These are phyloP conservation scores for Davidsoniella neocaledoniae DNA, from an alignment of 2,329 filamentous ascomycete species.

Conservation along the genomic window DNA sequence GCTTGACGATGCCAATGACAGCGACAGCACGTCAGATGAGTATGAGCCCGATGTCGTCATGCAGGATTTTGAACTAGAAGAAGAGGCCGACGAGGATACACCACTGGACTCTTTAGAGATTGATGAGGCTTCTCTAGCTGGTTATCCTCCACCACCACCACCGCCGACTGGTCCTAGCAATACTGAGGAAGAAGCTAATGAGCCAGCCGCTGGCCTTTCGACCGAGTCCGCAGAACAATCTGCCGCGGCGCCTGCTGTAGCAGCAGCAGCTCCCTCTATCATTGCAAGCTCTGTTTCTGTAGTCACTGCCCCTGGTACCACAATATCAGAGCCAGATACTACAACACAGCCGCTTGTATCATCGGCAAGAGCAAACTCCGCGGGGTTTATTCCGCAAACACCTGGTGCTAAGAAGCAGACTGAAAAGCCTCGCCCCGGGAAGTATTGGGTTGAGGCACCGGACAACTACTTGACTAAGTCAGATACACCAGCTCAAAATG, in stretches of 20 bases:
- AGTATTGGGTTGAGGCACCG: conserved; percentile 78
- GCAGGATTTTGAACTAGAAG: not conserved
- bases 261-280: conserved; percentile 40
- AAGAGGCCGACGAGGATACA: conserved; percentile 25
- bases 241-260: conserved; percentile 28
- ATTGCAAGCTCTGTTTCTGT: conserved; percentile 25
- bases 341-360: conserved; percentile 20
- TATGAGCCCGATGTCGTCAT: conserved; percentile 6
- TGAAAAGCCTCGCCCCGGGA: conserved; percentile 38
- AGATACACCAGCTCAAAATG: conserved; percentile 61
- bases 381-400: conserved; percentile 62
- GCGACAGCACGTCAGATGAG: conserved; percentile 1
- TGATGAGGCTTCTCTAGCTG: conserved; percentile 44
- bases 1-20: conserved; percentile 21
- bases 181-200: conserved; percentile 15
- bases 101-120: not conserved
- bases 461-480: conserved; percentile 46
- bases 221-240: not conserved
- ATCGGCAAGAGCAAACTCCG: conserved; percentile 38
- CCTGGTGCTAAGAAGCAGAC: conserved; percentile 38
- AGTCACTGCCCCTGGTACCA: conserved; percentile 54
- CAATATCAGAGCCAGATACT: conserved; percentile 51
- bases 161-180: conserved; percentile 37
- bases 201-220: conserved; percentile 26
- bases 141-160: conserved; percentile 48